Evolutionary conservation across 2,329 filamentous ascomycete species (phyloP).

Genomic region (Aureobasidium namibiae): DNA sequence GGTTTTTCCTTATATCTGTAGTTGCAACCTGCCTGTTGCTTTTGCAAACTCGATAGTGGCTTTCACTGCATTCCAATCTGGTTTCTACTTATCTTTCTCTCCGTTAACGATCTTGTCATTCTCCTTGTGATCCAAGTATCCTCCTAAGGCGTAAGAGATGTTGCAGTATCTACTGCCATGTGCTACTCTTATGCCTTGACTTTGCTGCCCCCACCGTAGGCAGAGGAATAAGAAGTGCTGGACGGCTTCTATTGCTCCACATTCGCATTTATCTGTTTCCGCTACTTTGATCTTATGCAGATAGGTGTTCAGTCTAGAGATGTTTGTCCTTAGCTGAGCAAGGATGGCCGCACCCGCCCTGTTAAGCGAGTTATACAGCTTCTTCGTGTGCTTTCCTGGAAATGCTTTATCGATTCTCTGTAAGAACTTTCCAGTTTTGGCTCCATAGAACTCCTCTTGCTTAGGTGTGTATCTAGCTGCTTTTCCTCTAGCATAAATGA

Average conservation of each 20-base stretch:
- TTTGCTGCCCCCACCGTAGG: not conserved
- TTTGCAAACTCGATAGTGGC: not conserved
- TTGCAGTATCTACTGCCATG: not conserved
- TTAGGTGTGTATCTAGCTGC: not conserved
- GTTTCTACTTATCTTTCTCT: not conserved
- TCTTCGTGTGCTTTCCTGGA: not conserved
- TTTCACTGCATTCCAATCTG: not conserved
- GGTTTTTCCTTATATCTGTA: too few relatives aligned
- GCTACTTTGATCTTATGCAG: not conserved
- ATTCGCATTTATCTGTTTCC: constrained; percentile 1
- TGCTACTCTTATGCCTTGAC: not conserved
- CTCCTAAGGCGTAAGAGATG: not conserved
- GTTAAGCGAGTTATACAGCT: not conserved
- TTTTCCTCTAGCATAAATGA: too few relatives aligned
- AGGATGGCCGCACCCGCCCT: not conserved
- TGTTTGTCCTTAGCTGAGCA: not conserved
- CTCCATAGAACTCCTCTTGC: not conserved
- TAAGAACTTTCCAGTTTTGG: not conserved
- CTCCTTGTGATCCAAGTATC: not conserved
- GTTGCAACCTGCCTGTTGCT: not conserved
- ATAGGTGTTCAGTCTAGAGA: not conserved
- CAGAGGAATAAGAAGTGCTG: not conserved
- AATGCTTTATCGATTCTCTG: not conserved
- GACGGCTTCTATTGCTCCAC: not conserved
- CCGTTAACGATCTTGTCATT: not conserved